phyloP scores from a whole-genome alignment of 2,329 filamentous ascomycete species.

The Cladosporium oxysporum region DNA sequence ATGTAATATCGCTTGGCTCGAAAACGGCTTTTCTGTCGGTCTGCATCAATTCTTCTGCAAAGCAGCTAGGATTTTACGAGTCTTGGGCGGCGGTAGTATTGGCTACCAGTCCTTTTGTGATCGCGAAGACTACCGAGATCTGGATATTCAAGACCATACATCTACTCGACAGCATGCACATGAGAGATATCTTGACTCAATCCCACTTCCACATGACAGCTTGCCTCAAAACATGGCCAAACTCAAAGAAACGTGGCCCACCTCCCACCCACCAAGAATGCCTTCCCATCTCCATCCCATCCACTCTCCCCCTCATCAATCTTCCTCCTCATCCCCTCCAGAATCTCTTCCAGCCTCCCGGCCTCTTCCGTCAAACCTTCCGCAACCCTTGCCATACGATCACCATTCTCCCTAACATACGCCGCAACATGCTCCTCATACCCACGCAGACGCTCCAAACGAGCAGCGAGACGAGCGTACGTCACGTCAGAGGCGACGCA shows the following conservation, averaged over 20 bases:
- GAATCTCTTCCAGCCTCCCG: slow-evolving; percentile 62
- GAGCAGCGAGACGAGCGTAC: neutral
- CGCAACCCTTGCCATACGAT: slow-evolving; percentile 47
- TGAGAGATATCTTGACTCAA: neutral
- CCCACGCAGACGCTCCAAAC: neutral
- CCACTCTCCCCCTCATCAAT: slow-evolving; percentile 66
- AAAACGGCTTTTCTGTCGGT: neutral
- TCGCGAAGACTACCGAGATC: neutral
- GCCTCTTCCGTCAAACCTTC: slow-evolving; percentile 56
- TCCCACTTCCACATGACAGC: neutral
- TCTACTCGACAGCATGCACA: neutral
- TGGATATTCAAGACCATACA: neutral
- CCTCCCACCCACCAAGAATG: neutral
- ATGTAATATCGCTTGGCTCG: neutral
- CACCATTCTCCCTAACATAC: slow-evolving; percentile 67
- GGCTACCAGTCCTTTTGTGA: too few species aligned
- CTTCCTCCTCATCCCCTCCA: slow-evolving; percentile 72
- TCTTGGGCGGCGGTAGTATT: too few species aligned
- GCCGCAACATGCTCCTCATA: neutral
- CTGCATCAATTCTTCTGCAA: neutral
- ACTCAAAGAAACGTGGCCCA: neutral
- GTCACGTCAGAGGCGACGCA: neutral
- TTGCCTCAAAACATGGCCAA: neutral
- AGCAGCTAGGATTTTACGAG: neutral
- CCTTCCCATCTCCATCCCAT: slow-evolving; percentile 36